These are phyloP conservation scores for Rhytidhysteron rufulum DNA, from an alignment of 2,329 filamentous ascomycete species.

Conservation along the genomic window DNA sequence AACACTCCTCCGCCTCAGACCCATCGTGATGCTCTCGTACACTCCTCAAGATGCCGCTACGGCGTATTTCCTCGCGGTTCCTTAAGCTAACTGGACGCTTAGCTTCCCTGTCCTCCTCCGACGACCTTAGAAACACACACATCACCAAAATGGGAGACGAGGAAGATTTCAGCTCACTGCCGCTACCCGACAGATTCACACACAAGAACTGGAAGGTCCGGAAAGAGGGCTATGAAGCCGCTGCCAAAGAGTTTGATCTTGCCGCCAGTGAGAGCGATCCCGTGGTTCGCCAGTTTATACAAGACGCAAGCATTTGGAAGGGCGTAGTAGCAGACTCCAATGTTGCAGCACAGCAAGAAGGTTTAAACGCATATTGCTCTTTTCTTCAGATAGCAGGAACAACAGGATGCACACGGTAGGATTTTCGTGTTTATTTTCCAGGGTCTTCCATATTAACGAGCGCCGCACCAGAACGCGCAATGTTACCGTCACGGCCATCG, in stretches of 20 bases:
- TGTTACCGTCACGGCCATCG: conserved; percentile 71
- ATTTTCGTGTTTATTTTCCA: neutral
- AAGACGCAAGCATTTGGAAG: conserved; percentile 86
- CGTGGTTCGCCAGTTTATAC: conserved; percentile 80
- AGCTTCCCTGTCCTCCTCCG: conserved; percentile 5
- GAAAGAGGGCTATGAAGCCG: conserved; percentile 92
- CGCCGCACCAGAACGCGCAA: conserved; percentile 60
- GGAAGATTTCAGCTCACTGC: conserved; percentile 77
- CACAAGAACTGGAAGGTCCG: conserved; percentile 98
- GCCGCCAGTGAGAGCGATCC: conserved; percentile 83
- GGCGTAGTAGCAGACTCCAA: conserved; percentile 90
- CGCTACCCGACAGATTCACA: conserved; percentile 73
- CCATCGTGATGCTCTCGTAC: neutral
- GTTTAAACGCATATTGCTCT: conserved; percentile 78
- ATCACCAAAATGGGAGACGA: conserved; percentile 71
- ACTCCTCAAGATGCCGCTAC: neutral
- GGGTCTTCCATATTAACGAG: conserved; percentile 11
- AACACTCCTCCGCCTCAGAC: neutral
- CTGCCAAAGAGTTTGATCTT: conserved; percentile 77
- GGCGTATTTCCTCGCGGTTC: neutral
- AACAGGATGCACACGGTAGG: conserved; percentile 68
- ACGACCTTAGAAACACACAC: conserved; percentile 5
- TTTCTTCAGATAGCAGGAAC: conserved; percentile 88
- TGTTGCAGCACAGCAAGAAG: conserved; percentile 93
- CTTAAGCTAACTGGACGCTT: conserved; percentile 3